Evolutionary conservation across 768 basidiomycete genomes (phyloP), one percentile per base, ranked within the genome.

Genomic region (Pholiota molesta): DNA sequence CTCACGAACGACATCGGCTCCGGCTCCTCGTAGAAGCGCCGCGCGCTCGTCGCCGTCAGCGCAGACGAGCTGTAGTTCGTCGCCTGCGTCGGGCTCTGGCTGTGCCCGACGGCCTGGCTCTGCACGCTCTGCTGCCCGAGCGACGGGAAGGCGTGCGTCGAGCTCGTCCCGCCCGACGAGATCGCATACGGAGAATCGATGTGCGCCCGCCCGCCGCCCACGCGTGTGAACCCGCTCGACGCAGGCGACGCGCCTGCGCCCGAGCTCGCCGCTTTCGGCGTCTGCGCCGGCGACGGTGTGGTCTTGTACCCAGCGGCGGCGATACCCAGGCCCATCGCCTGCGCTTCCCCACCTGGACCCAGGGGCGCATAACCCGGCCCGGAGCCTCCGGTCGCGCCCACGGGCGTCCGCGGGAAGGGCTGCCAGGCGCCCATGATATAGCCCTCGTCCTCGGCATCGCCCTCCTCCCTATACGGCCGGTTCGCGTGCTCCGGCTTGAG

Each of bases 351-450:
- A 11, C 70, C 68, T 31, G 83, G 81, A 23, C 75, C 75, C 21
- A 87, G 79, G 10, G 82, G 74, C 21, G 71, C 57, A 69, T 86
- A 86, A 0, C 83, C 83, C 21, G 79, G 72, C 7, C 59, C 65
- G 8, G 59, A 51, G 73, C 19, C 14, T 13, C 35, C 35, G 13
- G 70, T 59, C 69, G 86, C 84, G 0, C 84, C 83, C 21, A 79
- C 71, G 5, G 57, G 61, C 31, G 65, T 55, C 37, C 82, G 77
- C 0, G 85, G 85, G 78, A 86, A 91, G 29, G 88, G 86, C 65
- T 90, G 88, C 93, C 94, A 97, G n/a, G 96, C 93, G 44, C 89
- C 90, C 94, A 98, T 97, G 70, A 98, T 97, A 65, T 81, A 91
- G 13, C 92, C 90, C 65, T 92, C 92, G 67, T 90, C 90, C 62